Conservation (phyloP, 2,329 filamentous ascomycete species). For the Xenoacremonium recifei region DNA sequence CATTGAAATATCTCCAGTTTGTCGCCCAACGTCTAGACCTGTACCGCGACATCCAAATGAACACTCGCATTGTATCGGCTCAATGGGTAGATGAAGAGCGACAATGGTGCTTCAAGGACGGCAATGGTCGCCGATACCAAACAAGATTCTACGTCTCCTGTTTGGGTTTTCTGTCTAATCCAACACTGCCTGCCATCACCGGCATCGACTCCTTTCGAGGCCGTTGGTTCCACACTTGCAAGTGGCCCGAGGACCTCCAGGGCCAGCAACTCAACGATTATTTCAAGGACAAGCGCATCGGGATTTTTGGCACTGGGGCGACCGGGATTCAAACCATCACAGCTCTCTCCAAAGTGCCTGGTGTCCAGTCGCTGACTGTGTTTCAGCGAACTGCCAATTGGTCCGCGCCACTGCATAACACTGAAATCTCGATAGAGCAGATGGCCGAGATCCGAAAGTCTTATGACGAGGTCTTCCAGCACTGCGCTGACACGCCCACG, state of each 20-base stretch:
- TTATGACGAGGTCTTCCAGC: slow-evolving; percentile 13
- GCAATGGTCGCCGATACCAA: not conserved
- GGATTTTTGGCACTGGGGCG: slow-evolving; percentile 15
- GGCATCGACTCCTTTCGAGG: slow-evolving; percentile 14
- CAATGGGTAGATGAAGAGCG: slow-evolving; percentile 3
- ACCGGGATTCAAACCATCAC: slow-evolving; percentile 19
- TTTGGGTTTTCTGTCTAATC: slow-evolving; percentile 13
- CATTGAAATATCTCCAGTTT: slow-evolving; percentile 41
- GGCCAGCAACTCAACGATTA: not conserved
- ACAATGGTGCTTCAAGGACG: slow-evolving; percentile 9
- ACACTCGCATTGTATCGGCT: slow-evolving; percentile 7
- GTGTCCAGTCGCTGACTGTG: slow-evolving; percentile 31
- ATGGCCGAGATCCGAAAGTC: slow-evolving; percentile 12
- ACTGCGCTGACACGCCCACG: slow-evolving; percentile 7
- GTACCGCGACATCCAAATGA: slow-evolving; percentile 33
- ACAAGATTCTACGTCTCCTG: slow-evolving; percentile 15
- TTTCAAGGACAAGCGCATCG: slow-evolving; percentile 12
- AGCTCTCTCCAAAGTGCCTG: slow-evolving; percentile 16
- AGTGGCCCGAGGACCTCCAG: slow-evolving; percentile 12
- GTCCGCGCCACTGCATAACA: slow-evolving; percentile 21
- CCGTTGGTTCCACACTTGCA: slow-evolving; percentile 11
- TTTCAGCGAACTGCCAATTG: slow-evolving; percentile 29
- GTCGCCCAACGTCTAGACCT: slow-evolving; percentile 39
- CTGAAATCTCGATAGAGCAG: slow-evolving; percentile 9
- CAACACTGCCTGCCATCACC: slow-evolving; percentile 9